These are phyloP conservation scores for Scenedesmus sp. DNA, from an alignment of 163 green algal genomes.

Conservation along the genomic window DNA sequence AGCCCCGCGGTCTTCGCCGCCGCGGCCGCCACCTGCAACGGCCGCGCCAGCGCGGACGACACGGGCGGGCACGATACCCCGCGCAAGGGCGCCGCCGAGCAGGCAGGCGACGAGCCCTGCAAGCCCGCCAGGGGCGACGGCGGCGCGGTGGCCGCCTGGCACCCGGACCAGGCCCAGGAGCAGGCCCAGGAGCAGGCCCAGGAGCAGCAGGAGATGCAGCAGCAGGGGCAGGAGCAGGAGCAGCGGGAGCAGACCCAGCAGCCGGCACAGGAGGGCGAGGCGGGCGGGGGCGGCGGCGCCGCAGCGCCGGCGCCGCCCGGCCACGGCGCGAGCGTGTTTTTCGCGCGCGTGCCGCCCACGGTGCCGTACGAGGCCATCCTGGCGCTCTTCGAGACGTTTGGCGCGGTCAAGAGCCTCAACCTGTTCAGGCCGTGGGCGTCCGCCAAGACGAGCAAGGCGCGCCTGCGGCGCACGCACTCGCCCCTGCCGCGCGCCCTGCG, in stretches of 20 bases:
- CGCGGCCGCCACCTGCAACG: too few relatives aligned
- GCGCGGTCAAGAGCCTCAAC: constrained; percentile 25
- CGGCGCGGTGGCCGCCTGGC: too few relatives aligned
- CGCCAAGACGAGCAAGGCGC: constrained; percentile 40
- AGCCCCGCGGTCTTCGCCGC: too few relatives aligned
- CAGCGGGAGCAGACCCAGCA: not conserved
- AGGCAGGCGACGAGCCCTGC: too few relatives aligned
- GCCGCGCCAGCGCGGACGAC: too few relatives aligned
- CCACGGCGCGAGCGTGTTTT: constrained; percentile 8
- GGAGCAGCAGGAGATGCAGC: not conserved
- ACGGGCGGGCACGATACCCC: too few relatives aligned
- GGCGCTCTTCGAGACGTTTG: constrained; percentile 20
- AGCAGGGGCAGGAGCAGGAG: not conserved
- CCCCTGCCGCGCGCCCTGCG: too few relatives aligned
- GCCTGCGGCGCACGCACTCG: not conserved
- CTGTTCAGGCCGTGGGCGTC: constrained; percentile 38
- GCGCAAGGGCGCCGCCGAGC: too few relatives aligned
- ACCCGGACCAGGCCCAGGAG: too few relatives aligned
- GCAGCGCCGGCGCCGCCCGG: too few relatives aligned
- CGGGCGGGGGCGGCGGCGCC: too few relatives aligned
- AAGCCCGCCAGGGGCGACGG: too few relatives aligned
- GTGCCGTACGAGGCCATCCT: constrained; percentile 29
- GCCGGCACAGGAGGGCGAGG: not conserved
- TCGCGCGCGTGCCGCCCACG: constrained; percentile 30
- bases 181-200: not conserved